phyloP scores from a whole-genome alignment of 331 rosid species.

The Cydonia oblonga region DNA sequence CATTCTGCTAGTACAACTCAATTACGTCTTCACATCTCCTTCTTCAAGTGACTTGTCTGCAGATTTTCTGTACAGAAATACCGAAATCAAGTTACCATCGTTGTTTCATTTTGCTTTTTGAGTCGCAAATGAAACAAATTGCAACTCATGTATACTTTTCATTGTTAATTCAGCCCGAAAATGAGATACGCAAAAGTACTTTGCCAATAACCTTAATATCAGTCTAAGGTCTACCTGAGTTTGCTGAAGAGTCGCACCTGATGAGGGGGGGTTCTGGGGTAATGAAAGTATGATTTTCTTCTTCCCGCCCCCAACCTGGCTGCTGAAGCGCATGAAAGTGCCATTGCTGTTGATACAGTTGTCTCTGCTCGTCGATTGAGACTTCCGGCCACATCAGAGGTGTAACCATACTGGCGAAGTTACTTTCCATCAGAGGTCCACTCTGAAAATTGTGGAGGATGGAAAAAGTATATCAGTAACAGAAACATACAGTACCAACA shows the following conservation, averaged over 20 bases:
- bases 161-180: not conserved
- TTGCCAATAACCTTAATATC: not conserved
- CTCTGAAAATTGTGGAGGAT: conserved; percentile 41
- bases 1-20: conserved; percentile 47
- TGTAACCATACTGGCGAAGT: conserved; percentile 47
- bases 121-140: not conserved
- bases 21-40: conserved; percentile 64
- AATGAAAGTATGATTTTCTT: conserved; percentile 51
- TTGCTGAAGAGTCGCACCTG: conserved; percentile 74
- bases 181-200: not conserved
- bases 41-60: conserved; percentile 87
- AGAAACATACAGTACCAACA: not conserved
- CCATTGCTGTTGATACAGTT: conserved; percentile 73
- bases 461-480: not conserved
- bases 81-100: not conserved
- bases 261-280: conserved; percentile 68
- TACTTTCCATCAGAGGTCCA: conserved; percentile 48
- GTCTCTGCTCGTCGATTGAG: conserved; percentile 46
- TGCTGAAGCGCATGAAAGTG: conserved; percentile 54
- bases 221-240: conserved; percentile 48
- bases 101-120: not conserved
- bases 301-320: conserved; percentile 69
- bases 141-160: not conserved
- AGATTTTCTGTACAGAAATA: conserved; percentile 55
- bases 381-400: conserved; percentile 72